These are phyloP conservation scores for Cornus florida DNA, from an alignment of 148 eudicot species.

Conservation along the genomic window DNA sequence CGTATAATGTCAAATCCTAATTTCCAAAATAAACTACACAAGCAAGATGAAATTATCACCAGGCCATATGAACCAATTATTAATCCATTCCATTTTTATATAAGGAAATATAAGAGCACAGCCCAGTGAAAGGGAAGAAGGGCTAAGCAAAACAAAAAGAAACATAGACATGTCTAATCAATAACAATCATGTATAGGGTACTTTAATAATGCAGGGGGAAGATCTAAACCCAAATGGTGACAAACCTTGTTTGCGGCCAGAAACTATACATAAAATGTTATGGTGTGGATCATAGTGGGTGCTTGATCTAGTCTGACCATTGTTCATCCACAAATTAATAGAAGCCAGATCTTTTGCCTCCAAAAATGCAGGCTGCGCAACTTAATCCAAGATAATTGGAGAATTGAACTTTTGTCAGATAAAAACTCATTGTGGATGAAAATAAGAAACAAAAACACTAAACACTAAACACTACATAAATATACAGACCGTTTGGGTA, in stretches of 20 bases:
- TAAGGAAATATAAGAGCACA: background rate
- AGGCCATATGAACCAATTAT: background rate
- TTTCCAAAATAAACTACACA: background rate
- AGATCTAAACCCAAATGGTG: background rate
- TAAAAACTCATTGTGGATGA: background rate
- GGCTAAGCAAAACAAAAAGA: too few species aligned
- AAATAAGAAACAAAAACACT: background rate
- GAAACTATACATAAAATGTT: constrained; percentile 78
- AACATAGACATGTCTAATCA: background rate
- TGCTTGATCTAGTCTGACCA: constrained; percentile 73
- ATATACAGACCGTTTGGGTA: constrained; percentile 53
- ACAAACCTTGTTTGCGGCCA: constrained; percentile 78
- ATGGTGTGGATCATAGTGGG: constrained; percentile 97
- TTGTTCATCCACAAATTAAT: constrained; percentile 96
- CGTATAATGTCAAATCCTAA: background rate
- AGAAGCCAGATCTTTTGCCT: constrained; percentile 49
- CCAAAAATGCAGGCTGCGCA: constrained; percentile 71
- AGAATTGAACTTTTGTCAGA: constrained; percentile 1
- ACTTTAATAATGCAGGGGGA: too few species aligned
- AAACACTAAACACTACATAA: background rate
- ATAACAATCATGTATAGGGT: too few species aligned
- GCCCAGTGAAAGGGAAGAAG: background rate
- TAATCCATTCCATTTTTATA: constrained; percentile 2
- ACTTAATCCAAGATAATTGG: constrained; percentile 8
- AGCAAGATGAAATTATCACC: background rate